Evolutionary conservation across 495 filamentous ascomycete genomes (phyloP), one percentile per base, ranked within the genome.

Genomic region (Polyplosphaeria fusca): DNA sequence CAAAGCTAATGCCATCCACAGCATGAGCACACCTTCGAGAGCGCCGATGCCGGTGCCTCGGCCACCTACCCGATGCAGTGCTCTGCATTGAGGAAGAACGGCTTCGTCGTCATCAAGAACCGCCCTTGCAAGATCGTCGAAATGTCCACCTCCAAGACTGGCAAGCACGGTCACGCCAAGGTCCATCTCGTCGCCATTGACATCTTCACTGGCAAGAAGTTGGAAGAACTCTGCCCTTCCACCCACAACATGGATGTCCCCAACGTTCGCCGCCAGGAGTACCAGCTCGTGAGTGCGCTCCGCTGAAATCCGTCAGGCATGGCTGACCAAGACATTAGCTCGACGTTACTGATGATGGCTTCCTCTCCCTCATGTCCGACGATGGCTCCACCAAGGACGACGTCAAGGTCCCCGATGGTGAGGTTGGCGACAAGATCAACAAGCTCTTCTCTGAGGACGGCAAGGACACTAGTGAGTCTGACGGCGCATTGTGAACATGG

Each of bases 231-330:
- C 55, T 97, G 87, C 78, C 93, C 93, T 59, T 97, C 93, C 73
- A 99, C 93, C 83, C 93, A 99, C 85, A 97, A 97, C 83, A 99
- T 99, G 93, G 89, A 99, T 70, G 93, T 99, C 64, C 93, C 93
- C 73, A 83, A 89, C 74, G 92, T 97, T 75, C 74, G 68, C 70
- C 89, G 88, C 71, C 82, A 81, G 73, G 91, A 96, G 75, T 96
- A 91, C 80, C 86, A 89, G 77, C 86, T 98, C 52, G 91, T 95
- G 73, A 81, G 90, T 82, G n/a, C n/a, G 30, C 24, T 14, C 13
- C 32, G 24, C 20, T 32, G 40, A 22, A 20, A 30, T 18, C 3
- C 4, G 11, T 19, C 35, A 14, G 30, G 30, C 30, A 14, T 35
- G 7, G 32, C 62, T 65, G 24, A 65, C 54, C n/a, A 16, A 16